Conservation (phyloP, 352 stramenopile genomes). For the Pythium brachiatum region DNA sequence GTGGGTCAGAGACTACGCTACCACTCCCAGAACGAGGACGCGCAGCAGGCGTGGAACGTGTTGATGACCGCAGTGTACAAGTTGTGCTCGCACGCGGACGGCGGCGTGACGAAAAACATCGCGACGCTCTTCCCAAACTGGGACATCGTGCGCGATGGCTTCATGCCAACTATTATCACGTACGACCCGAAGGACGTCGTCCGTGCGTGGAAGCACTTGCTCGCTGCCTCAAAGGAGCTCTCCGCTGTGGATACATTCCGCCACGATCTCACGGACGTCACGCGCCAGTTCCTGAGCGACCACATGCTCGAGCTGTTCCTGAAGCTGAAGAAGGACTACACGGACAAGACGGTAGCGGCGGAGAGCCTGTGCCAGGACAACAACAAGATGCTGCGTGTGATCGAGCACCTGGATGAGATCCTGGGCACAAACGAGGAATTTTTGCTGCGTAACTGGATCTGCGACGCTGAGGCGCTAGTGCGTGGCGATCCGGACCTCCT, state of each 20-base stretch:
- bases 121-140: slow-evolving; percentile 64
- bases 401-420: slow-evolving; percentile 58
- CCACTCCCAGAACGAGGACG: slow-evolving; percentile 46
- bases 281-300: slow-evolving; percentile 70
- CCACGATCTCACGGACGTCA: slow-evolving; percentile 82
- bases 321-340: slow-evolving; percentile 53
- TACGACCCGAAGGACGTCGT: slow-evolving; percentile 68
- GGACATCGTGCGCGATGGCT: slow-evolving; percentile 56
- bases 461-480: slow-evolving; percentile 48
- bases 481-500: slow-evolving; percentile 92
- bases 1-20: slow-evolving; percentile 71
- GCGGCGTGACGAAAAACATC: slow-evolving; percentile 75
- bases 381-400: slow-evolving; percentile 45
- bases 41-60: slow-evolving; percentile 50
- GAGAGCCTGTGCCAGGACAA: slow-evolving; percentile 41
- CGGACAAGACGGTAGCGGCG: slow-evolving; percentile 26
- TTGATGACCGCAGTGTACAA: slow-evolving; percentile 72
- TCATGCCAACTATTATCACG: slow-evolving; percentile 71
- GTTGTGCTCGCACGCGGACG: slow-evolving; percentile 53
- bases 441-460: slow-evolving; percentile 68
- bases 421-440: slow-evolving; percentile 66
- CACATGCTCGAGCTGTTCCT: slow-evolving; percentile 58
- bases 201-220: slow-evolving; percentile 54
- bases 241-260: slow-evolving; percentile 50
- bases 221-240: slow-evolving; percentile 42